Percentiles rank a stretch among this genome's conserved stretches.
Evolutionary conservation across 768 basidiomycete genomes (phyloP).

Genomic region (Roridomyces roridus): DNA sequence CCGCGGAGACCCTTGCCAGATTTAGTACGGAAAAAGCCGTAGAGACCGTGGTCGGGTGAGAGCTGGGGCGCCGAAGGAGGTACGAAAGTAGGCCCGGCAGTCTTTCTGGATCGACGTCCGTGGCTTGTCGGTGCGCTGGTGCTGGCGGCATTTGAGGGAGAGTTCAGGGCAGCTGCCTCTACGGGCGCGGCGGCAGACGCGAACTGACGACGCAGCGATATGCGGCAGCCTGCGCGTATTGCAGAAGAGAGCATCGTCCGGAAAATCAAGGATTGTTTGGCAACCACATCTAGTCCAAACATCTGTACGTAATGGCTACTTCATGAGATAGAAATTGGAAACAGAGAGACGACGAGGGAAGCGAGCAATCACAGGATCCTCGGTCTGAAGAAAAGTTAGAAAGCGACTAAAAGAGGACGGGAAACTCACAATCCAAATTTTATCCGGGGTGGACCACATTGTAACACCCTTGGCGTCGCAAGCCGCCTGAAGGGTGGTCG

Average conservation of each 20-base stretch:
- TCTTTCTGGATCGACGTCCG: background rate
- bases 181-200: background rate
- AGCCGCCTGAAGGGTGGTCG: slow-evolving; percentile 26
- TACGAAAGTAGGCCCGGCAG: background rate
- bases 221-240: slow-evolving; percentile 12
- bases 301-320: too few species aligned
- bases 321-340: slow-evolving; percentile 44
- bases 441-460: slow-evolving; percentile 33
- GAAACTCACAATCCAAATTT: slow-evolving; percentile 43
- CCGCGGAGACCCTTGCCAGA: slow-evolving; percentile 49
- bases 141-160: slow-evolving; percentile 1
- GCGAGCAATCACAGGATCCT: slow-evolving; percentile 40
- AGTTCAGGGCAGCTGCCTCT: background rate
- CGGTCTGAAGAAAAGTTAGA: slow-evolving; percentile 30
- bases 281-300: background rate
- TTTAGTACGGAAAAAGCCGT: slow-evolving; percentile 74
- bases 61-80: slow-evolving; percentile 9
- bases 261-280: slow-evolving; percentile 11
- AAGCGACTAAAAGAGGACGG: background rate
- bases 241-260: slow-evolving; percentile 15
- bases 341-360: slow-evolving; percentile 44
- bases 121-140: slow-evolving; percentile 8
- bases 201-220: slow-evolving; percentile 14
- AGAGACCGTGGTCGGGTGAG: slow-evolving; percentile 73
- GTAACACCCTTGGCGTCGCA: slow-evolving; percentile 38